Evolutionary conservation across 768 basidiomycete species (phyloP).

Genomic region (Boletus speciosus): DNA sequence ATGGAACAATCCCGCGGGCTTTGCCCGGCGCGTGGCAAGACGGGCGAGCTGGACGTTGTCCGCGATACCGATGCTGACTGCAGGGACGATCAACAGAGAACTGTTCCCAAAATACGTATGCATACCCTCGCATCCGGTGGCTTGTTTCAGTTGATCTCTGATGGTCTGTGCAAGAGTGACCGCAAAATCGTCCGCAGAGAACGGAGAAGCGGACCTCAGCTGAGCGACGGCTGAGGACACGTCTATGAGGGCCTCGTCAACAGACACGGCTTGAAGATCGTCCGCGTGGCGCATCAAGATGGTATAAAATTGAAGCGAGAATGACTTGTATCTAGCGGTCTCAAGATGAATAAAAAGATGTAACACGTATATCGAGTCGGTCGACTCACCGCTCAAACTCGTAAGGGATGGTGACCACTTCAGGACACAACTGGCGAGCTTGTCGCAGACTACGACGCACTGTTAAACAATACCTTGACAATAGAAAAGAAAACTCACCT

Average conservation of each 20-base stretch:
- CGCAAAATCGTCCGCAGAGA: conserved; percentile 51
- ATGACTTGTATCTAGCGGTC: conserved; percentile 68
- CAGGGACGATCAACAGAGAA: neutral
- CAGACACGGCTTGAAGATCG: conserved; percentile 91
- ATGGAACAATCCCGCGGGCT: conserved; percentile 86
- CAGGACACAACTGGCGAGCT: conserved; percentile 72
- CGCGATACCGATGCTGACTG: conserved; percentile 90
- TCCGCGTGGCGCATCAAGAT: conserved; percentile 88
- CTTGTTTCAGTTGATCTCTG: conserved; percentile 66
- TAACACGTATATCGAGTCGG: neutral
- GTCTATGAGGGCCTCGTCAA: conserved; percentile 94
- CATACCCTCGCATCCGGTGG: conserved; percentile 84
- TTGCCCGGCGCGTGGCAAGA: conserved; percentile 85
- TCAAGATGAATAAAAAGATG: neutral
- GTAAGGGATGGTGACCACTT: conserved; percentile 78
- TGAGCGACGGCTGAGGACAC: conserved; percentile 62
- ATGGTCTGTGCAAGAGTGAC: conserved; percentile 80
- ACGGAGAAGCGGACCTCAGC: conserved; percentile 18
- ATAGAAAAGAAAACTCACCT: conserved; percentile 48
- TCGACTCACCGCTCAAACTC: conserved; percentile 77
- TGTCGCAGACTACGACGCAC: conserved; percentile 60
- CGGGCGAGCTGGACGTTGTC: conserved; percentile 92
- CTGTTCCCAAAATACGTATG: neutral
- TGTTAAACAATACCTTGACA: neutral
- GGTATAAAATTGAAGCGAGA: conserved; percentile 87